Evolutionary conservation across 768 basidiomycete species (phyloP).

Genomic region (Hygrophorus pudorinus): DNA sequence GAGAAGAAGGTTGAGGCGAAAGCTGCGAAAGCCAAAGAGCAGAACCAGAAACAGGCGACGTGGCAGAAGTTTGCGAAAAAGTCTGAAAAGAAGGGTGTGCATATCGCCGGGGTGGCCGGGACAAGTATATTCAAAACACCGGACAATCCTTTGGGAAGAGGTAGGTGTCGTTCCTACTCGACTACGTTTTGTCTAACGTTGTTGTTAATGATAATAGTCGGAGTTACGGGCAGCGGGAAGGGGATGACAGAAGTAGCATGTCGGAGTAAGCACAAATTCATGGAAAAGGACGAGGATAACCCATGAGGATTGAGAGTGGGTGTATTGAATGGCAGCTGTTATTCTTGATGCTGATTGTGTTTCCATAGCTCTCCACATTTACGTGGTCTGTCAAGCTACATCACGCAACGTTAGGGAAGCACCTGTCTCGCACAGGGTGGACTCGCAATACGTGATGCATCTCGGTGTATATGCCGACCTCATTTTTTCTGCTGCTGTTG

Average conservation of each 20-base stretch:
- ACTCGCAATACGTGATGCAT: conserved; percentile 20
- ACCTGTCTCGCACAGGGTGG: too few relatives aligned
- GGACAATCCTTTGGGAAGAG: conserved; percentile 81
- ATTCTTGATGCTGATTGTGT: too few relatives aligned
- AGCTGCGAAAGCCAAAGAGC: conserved; percentile 84
- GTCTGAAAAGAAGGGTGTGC: conserved; percentile 84
- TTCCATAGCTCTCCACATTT: too few relatives aligned
- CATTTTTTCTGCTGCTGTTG: too few relatives aligned
- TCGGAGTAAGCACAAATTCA: conserved; percentile 70
- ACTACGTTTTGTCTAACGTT: conserved; percentile 14
- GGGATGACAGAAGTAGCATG: conserved; percentile 75
- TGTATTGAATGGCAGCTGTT: too few relatives aligned
- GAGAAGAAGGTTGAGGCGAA: conserved; percentile 84
- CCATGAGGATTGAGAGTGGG: conserved; percentile 11
- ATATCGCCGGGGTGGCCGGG: conserved; percentile 80
- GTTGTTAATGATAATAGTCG: conserved; percentile 40
- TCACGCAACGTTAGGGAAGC: too few relatives aligned
- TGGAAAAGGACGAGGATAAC: conserved; percentile 37
- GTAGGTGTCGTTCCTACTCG: conserved; percentile 32
- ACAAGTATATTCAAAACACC: conserved; percentile 94
- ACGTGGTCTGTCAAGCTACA: too few relatives aligned
- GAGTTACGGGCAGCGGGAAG: conserved; percentile 85
- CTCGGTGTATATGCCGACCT: conserved; percentile 1
- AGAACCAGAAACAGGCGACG: conserved; percentile 68
- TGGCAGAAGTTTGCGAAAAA: conserved; percentile 98